Evolutionary conservation across 208 protist species (phyloP), one percentile per base, ranked within the genome.

Genomic region (Trypanosoma brucei): DNA sequence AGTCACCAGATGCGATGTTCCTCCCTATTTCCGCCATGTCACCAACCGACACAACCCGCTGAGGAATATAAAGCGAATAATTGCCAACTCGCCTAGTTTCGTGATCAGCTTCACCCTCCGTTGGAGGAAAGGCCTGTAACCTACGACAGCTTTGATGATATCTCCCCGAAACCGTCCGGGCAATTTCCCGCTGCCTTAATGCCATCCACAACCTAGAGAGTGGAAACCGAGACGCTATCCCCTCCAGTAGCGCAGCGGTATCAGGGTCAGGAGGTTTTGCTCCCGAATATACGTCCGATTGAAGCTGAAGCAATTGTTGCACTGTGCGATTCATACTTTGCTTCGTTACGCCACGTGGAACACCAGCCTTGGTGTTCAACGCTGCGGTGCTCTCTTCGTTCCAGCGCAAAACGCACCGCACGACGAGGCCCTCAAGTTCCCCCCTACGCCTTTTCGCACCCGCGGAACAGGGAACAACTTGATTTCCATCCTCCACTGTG

Each of bases 361-460:
- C 52, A 11, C 85, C 85, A 35, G 70, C 79, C 64, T 92, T 92
- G 3, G 75, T 92, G 62, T 92, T 92, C 8, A 88, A 55, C 2
- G 76, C 76, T n/a, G 79, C 49, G 13, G 65, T 60, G 31, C 42
- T 46, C n/a, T 2, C 39, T 6, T 59, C 30, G 0, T 0, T 53
- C 62, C 62, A 70, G 34, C 22, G 36, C 33, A 68, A 39, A 0
- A 13, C 33, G 60, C 49, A 13, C 48, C 6, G 38, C 5, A 22
- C 56, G 9, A 7, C 37, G 37, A 50, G 22, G 3, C 36, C 8
- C 46, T 6, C 38, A 36, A 54, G 34, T 6, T 33, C 49, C 5
- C 55, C 59, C 34, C 54, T 33, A 13, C n/a, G 14, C 42, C 59
- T 64, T 31, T 73, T 70, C 49, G n/a, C 30, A 31, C 58, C 31